Evolutionary conservation across 2,329 filamentous ascomycete genomes (phyloP).

Genomic region (Biscogniauxia sp.): DNA sequence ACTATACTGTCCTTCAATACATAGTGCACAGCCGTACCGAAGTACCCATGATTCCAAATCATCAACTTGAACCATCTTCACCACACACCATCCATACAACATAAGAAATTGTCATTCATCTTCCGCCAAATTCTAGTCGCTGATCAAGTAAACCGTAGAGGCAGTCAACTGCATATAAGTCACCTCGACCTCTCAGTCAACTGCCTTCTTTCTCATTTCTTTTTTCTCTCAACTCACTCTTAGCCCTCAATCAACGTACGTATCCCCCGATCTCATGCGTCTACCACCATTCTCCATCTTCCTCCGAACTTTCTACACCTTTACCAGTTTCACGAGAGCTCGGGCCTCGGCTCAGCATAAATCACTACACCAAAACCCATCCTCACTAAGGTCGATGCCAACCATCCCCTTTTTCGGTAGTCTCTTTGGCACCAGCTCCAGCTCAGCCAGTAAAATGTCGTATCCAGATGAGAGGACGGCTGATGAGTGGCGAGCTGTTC

Average conservation of each 20-base stretch:
- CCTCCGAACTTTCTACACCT: conserved; percentile 43
- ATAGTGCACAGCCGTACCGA: not conserved
- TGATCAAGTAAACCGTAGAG: not conserved
- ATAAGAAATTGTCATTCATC: not conserved
- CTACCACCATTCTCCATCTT: conserved; percentile 48
- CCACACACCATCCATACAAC: not conserved
- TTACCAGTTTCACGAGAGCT: conserved; percentile 44
- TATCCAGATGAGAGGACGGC: conserved; percentile 79
- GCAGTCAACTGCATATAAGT: not conserved
- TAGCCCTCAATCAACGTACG: not conserved
- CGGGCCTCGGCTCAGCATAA: conserved; percentile 24
- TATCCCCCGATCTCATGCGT: conserved; percentile 41
- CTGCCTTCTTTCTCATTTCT: not conserved
- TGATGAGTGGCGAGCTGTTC: conserved; percentile 84
- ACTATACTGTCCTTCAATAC: too few species aligned
- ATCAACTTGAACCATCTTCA: not conserved
- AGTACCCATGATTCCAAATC: conserved; percentile 1
- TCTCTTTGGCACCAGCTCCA: conserved; percentile 66
- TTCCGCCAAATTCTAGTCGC: not conserved
- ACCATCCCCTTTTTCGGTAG: conserved; percentile 75
- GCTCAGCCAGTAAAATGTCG: conserved; percentile 58
- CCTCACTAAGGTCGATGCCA: conserved; percentile 60
- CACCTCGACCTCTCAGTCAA: not conserved
- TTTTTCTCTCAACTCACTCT: too few species aligned
- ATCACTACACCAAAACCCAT: conserved; percentile 19